Conservation (phyloP, 2,329 filamentous ascomycete genomes). For the Coniosporium tulheliwenetii region DNA sequence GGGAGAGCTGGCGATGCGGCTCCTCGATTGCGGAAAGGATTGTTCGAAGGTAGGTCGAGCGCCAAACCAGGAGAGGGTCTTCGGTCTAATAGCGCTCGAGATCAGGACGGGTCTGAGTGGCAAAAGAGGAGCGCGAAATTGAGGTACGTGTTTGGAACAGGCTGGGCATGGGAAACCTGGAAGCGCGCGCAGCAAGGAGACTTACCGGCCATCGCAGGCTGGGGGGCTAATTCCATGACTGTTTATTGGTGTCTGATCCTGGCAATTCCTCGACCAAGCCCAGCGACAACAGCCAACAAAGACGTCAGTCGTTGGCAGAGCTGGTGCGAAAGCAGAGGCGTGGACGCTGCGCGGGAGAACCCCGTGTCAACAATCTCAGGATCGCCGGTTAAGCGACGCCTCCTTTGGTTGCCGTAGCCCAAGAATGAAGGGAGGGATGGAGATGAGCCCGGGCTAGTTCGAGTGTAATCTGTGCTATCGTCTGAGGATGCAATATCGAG, state of each 20-base stretch:
- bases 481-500: too few relatives aligned
- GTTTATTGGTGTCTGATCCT: slow-evolving; percentile 1
- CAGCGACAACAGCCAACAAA: background rate
- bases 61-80: slow-evolving; percentile 39
- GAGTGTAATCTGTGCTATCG: too few relatives aligned
- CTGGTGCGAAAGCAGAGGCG: too few relatives aligned
- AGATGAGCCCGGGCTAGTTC: too few relatives aligned
- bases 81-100: slow-evolving; percentile 15
- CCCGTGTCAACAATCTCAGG: too few relatives aligned
- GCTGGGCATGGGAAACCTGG: slow-evolving; percentile 1
- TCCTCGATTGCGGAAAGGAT: slow-evolving; percentile 58
- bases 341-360: too few relatives aligned
- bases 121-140: background rate
- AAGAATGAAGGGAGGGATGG: too few relatives aligned
- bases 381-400: too few relatives aligned
- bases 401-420: too few relatives aligned
- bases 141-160: slow-evolving; percentile 15
- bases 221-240: slow-evolving; percentile 22
- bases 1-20: slow-evolving; percentile 39
- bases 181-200: slow-evolving; percentile 8
- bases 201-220: slow-evolving; percentile 25
- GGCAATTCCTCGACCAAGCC: slow-evolving; percentile 2
- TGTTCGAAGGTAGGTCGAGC: slow-evolving; percentile 58
- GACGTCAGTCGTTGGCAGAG: too few relatives aligned
- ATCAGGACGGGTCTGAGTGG: background rate